These are phyloP conservation scores for Colletotrichum liriopes DNA, from an alignment of 2,329 filamentous ascomycete species.

Conservation along the genomic window DNA sequence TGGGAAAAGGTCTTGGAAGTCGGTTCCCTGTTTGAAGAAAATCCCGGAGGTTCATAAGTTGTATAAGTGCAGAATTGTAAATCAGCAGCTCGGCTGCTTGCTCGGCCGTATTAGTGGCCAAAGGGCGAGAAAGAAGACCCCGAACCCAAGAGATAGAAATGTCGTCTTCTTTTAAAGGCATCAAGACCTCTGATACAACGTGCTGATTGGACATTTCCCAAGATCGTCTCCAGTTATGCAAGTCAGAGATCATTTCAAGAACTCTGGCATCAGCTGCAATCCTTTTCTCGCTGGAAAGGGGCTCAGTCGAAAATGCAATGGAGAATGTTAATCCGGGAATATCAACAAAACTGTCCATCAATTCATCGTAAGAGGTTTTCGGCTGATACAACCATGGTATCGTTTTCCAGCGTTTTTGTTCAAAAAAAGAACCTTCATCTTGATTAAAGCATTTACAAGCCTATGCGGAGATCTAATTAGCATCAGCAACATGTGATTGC, in stretches of 20 bases:
- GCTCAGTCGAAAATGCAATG: not conserved
- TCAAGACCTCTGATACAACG: not conserved
- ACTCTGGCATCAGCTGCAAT: not conserved
- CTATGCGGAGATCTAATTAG: not conserved
- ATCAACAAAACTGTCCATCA: slow-evolving; percentile 24
- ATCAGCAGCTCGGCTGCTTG: slow-evolving; percentile 27
- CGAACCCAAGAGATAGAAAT: not conserved
- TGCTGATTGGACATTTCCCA: slow-evolving; percentile 13
- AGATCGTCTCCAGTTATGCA: slow-evolving; percentile 10
- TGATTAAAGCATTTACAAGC: slow-evolving; percentile 21
- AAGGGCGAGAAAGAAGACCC: slow-evolving; percentile 1
- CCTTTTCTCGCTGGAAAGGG: not conserved
- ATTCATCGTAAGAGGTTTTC: slow-evolving; percentile 19
- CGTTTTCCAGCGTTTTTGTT: slow-evolving; percentile 18
- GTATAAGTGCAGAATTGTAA: slow-evolving; percentile 23
- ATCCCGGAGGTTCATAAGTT: slow-evolving; percentile 14
- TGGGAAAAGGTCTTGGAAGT: not conserved
- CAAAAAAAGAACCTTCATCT: slow-evolving; percentile 25
- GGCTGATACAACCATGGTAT: slow-evolving; percentile 3
- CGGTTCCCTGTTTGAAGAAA: slow-evolving; percentile 12
- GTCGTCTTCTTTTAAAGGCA: not conserved
- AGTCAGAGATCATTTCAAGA: not conserved
- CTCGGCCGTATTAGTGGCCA: not conserved
- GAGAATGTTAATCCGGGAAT: slow-evolving; percentile 12
- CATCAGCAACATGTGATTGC: not conserved